Conservation (phyloP, 768 basidiomycete species). For the Suillus bovinus region DNA sequence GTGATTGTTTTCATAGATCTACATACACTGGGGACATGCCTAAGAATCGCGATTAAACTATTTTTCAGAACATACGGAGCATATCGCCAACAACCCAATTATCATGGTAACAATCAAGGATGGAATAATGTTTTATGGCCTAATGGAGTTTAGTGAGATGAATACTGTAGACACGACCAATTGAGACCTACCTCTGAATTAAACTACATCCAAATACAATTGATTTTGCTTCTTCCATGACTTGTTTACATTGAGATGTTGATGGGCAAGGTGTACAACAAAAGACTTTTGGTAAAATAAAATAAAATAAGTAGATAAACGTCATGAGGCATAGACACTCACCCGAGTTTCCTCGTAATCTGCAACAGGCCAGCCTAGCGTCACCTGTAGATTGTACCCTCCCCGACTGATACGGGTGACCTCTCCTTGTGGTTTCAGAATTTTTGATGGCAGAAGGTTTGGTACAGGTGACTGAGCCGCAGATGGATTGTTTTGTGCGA, state of each 20-base stretch:
- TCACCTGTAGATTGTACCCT: slow-evolving; percentile 9
- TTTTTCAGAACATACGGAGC: not conserved
- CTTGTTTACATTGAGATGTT: not conserved
- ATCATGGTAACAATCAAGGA: not conserved
- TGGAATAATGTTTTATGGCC: not conserved
- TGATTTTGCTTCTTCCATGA: not conserved
- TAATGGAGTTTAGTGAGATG: not conserved
- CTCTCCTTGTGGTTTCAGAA: slow-evolving; percentile 9
- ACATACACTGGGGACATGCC: not conserved
- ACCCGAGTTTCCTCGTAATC: slow-evolving; percentile 5
- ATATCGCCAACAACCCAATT: not conserved
- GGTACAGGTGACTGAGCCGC: not conserved
- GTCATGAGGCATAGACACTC: not conserved
- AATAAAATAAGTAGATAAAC: not conserved
- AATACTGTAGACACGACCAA: not conserved
- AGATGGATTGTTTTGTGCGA: not conserved
- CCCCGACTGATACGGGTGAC: slow-evolving; percentile 1
- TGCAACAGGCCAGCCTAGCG: not conserved
- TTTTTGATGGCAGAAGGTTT: not conserved
- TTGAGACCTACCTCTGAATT: not conserved
- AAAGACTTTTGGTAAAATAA: not conserved
- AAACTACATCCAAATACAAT: not conserved
- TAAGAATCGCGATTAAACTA: not conserved
- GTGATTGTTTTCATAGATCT: not conserved
- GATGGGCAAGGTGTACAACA: not conserved